Base-by-base conservation (phyloP, 129 eudicot species). In the Calendula officinalis region DNA sequence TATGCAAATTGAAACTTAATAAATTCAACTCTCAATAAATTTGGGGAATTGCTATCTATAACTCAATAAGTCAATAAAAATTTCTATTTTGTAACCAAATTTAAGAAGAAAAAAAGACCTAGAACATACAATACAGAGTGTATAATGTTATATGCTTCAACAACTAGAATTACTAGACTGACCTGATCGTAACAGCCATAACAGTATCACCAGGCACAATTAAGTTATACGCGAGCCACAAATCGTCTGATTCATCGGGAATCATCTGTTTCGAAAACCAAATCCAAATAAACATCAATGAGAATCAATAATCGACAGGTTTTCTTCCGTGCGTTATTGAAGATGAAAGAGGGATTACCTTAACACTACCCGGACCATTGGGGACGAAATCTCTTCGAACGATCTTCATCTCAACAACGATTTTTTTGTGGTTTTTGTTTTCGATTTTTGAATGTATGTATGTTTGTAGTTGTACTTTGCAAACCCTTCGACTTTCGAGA, bases 201-300 rank as follows among this genome's bases (percentile, higher is more conserved):
- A 87, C 80, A 67, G 82, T 39, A 44, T 91, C 96, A 14, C 96
- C 98, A 39, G 75, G 78, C 17, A 75, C 85, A 22, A 91, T 91
- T 80, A 91, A 62, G 67, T 91, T 91, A 62, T 91, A 91, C 66
- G 85, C 89, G 43, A 87, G 40, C 98, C 98, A 91, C 47, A 91
- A 77, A 72, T 91, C 98, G 77, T 91, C 98, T 52, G 94, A 77
- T 83, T 91, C 98, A 11, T 84, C 94, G 3, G 96, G 95, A 67
- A 88, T 70, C 85, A 92, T 92, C 98, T 87, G 87, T 51, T 68
- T 38, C 50, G 55, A 11, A 56, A 47, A 39, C 30, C 30, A 22
- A 22, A 22, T 22, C 30, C 30, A 22, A n/a, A 71, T 30, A 54
- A 70, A 15, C 22, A 40, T 8, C 5, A 35, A 49, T 5, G 7